These are phyloP conservation scores for Pseudocercospora pini-densiflorae DNA, from an alignment of 2,329 filamentous ascomycete genomes.

Conservation along the genomic window DNA sequence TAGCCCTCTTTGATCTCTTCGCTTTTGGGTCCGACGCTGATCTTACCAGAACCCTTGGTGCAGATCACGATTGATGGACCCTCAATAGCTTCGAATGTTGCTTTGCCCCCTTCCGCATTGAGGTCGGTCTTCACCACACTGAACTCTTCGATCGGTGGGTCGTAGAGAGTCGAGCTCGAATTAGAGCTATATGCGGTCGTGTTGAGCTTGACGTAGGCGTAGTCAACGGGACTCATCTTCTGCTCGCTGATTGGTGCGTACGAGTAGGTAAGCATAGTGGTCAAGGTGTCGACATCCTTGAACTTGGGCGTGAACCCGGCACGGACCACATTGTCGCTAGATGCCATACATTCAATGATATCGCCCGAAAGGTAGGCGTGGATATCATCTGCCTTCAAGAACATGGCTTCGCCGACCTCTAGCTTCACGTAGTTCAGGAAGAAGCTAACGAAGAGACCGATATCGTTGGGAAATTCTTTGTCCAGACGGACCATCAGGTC, in stretches of 20 bases:
- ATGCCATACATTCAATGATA: slow-evolving; percentile 99
- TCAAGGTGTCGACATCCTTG: slow-evolving; percentile 90
- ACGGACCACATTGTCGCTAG: slow-evolving; percentile 97
- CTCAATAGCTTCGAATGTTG: slow-evolving; percentile 82
- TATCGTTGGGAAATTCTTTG: slow-evolving; percentile 82
- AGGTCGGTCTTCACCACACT: slow-evolving; percentile 82
- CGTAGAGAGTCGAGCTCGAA: slow-evolving; percentile 77
- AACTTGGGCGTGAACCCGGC: slow-evolving; percentile 98
- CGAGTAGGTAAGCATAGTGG: slow-evolving; percentile 90
- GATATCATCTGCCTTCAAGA: slow-evolving; percentile 94
- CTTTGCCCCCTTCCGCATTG: slow-evolving; percentile 72
- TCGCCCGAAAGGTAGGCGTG: slow-evolving; percentile 93
- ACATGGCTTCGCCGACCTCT: slow-evolving; percentile 88
- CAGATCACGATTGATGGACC: slow-evolving; percentile 94
- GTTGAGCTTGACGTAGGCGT: slow-evolving; percentile 84
- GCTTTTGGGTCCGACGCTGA: slow-evolving; percentile 81
- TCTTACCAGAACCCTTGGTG: slow-evolving; percentile 79
- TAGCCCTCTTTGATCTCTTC: slow-evolving; percentile 64
- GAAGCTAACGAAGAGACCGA: slow-evolving; percentile 93
- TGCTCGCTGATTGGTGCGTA: slow-evolving; percentile 94
- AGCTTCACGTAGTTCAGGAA: slow-evolving; percentile 96
- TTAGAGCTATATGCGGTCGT: slow-evolving; percentile 77
- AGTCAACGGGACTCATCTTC: slow-evolving; percentile 85
- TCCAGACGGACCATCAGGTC: slow-evolving; percentile 79
- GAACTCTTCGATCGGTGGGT: slow-evolving; percentile 97